Evolutionary conservation across 495 filamentous ascomycete species (phyloP).

Genomic region (Trypethelium eluteriae): DNA sequence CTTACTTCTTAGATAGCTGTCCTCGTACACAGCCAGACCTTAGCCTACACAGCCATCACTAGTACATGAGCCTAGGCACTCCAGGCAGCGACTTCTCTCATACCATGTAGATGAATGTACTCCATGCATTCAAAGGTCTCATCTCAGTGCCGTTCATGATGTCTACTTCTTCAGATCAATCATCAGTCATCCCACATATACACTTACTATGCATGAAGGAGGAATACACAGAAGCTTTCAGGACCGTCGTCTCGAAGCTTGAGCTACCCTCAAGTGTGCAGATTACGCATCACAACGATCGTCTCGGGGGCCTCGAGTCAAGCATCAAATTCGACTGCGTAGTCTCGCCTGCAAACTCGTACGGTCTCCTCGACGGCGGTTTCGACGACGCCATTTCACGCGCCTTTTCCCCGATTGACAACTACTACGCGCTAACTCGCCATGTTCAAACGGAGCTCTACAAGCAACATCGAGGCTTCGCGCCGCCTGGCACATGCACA

Average conservation of each 20-base stretch:
- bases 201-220: slow-evolving; percentile 37
- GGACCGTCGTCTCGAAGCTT: slow-evolving; percentile 22
- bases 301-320: slow-evolving; percentile 31
- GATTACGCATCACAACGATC: slow-evolving; percentile 35
- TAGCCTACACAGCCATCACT: slow-evolving; percentile 2
- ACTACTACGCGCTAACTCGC: slow-evolving; percentile 43
- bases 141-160: not conserved
- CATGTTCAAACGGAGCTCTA: slow-evolving; percentile 40
- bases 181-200: slow-evolving; percentile 34
- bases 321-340: slow-evolving; percentile 39
- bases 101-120: not conserved
- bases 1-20: no score
- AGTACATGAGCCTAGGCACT: not conserved
- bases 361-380: slow-evolving; percentile 45
- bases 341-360: slow-evolving; percentile 49
- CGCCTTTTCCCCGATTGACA: slow-evolving; percentile 39
- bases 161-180: slow-evolving; percentile 1
- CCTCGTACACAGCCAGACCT: no score
- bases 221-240: slow-evolving; percentile 33
- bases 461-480: slow-evolving; percentile 42
- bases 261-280: slow-evolving; percentile 29
- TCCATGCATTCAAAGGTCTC: not conserved
- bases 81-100: not conserved
- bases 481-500: slow-evolving; percentile 44
- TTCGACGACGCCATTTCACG: slow-evolving; percentile 49